Conservation (phyloP, 306 rosid genomes). For the Crotalaria pallida region DNA sequence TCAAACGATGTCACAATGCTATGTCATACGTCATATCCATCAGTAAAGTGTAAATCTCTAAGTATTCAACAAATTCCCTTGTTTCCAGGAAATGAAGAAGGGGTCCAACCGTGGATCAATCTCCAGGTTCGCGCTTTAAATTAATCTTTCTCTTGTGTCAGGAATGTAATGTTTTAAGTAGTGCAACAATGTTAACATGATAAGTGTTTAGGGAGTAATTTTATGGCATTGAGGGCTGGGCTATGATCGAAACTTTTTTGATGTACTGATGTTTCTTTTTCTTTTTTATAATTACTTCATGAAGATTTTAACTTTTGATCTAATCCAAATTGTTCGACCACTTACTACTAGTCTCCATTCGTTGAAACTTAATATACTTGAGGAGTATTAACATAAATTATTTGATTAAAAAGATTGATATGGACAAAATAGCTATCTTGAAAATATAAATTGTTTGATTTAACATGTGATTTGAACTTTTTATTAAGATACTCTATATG, state of each 20-base stretch:
- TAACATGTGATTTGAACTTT: neutral
- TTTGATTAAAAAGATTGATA: neutral
- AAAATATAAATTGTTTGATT: neutral
- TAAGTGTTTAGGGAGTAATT: neutral
- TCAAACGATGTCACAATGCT: too few relatives aligned
- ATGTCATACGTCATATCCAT: too few relatives aligned
- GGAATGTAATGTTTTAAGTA: neutral
- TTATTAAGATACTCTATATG: neutral
- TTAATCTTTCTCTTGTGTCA: neutral
- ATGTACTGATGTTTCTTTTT: neutral
- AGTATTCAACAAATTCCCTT: neutral
- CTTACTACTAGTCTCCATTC: neutral
- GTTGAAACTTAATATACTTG: neutral
- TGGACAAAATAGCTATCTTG: neutral
- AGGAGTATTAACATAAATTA: neutral
- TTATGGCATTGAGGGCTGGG: too few relatives aligned
- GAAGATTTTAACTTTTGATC: neutral
- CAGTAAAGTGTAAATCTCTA: too few relatives aligned
- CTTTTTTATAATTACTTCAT: neutral
- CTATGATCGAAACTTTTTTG: neutral
- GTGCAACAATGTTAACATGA: too few relatives aligned
- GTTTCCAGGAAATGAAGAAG: conserved; percentile 50
- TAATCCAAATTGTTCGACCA: neutral
- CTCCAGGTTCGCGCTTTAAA: conserved; percentile 38
- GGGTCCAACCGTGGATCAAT: conserved; percentile 44